Percentiles rank a stretch among this genome's conserved stretches.
Evolutionary conservation across 352 stramenopile species (phyloP).

Genomic region (Pythium dissotocum): DNA sequence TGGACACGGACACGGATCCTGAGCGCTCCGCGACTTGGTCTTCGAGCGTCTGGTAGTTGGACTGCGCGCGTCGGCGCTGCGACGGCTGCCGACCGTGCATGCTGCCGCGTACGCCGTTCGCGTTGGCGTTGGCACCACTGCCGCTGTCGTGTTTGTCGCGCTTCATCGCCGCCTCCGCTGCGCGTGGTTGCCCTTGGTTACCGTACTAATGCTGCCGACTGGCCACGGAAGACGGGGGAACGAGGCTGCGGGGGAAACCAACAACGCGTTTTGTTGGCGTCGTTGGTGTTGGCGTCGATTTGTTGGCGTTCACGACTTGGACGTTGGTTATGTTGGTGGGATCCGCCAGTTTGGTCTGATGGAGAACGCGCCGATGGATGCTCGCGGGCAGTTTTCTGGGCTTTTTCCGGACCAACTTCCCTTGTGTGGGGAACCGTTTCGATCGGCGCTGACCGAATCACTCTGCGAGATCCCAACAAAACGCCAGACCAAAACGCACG

Average conservation of each 20-base stretch:
- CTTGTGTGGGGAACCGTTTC: conserved; percentile 18
- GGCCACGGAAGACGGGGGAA: neutral
- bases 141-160: conserved; percentile 16
- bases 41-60: conserved; percentile 83
- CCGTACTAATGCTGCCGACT: neutral
- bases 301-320: neutral
- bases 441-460: neutral
- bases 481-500: conserved; percentile 2
- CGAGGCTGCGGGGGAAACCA: conserved; percentile 2
- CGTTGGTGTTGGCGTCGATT: neutral
- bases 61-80: conserved; percentile 55
- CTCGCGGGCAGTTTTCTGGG: conserved; percentile 20
- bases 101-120: conserved; percentile 16
- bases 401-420: conserved; percentile 21
- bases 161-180: conserved; percentile 5
- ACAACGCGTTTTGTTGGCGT: neutral
- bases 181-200: neutral
- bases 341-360: conserved; percentile 12
- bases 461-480: neutral
- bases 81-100: conserved; percentile 28
- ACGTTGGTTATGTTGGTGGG: conserved; percentile 11
- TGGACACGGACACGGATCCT: conserved; percentile 23
- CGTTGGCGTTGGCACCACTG: conserved; percentile 6
- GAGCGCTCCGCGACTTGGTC: conserved; percentile 51
- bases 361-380: neutral